Percentiles rank a stretch among this genome's conserved stretches.
Conservation (phyloP, 208 protist species). For the Trypanosoma melophagium region DNA sequence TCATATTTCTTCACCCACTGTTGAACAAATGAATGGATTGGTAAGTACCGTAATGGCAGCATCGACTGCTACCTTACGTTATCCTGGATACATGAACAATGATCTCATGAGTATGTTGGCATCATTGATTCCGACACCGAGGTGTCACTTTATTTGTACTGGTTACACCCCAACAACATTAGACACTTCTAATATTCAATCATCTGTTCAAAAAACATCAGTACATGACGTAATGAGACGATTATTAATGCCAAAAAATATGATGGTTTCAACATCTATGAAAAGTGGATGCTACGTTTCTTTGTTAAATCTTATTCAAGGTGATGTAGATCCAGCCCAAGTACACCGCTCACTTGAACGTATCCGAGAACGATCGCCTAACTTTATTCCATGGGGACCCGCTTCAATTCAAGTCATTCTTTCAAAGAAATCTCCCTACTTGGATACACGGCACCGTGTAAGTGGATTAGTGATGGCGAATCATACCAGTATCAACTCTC, state of each 20-base stretch:
- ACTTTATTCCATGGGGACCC: slow-evolving; percentile 99
- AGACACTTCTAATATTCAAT: slow-evolving; percentile 82
- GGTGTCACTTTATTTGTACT: slow-evolving; percentile 99
- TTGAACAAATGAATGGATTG: slow-evolving; percentile 97
- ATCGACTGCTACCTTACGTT: slow-evolving; percentile 98
- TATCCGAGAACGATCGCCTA: slow-evolving; percentile 96
- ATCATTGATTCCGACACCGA: slow-evolving; percentile 99
- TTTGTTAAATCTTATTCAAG: slow-evolving; percentile 99
- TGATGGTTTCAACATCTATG: slow-evolving; percentile 94
- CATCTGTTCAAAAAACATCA: slow-evolving; percentile 97
- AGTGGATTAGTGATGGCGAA: slow-evolving; percentile 99
- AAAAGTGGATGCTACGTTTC: slow-evolving; percentile 98
- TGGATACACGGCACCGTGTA: slow-evolving; percentile 96
- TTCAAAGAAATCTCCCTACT: slow-evolving; percentile 96
- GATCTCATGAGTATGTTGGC: slow-evolving; percentile 97
- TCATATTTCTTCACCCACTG: slow-evolving; percentile 93
- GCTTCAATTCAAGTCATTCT: slow-evolving; percentile 96
- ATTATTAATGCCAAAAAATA: slow-evolving; percentile 99
- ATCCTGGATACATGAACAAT: slow-evolving; percentile 99
- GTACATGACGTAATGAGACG: slow-evolving; percentile 99
- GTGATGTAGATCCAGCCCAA: slow-evolving; percentile 98
- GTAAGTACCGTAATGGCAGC: slow-evolving; percentile 99
- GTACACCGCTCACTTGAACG: slow-evolving; percentile 98
- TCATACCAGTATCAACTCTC: slow-evolving; percentile 97
- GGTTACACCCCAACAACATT: slow-evolving; percentile 98